These are phyloP conservation scores for Poterioochromonas sp. DNA, from an alignment of 352 stramenopile species.

Conservation along the genomic window DNA sequence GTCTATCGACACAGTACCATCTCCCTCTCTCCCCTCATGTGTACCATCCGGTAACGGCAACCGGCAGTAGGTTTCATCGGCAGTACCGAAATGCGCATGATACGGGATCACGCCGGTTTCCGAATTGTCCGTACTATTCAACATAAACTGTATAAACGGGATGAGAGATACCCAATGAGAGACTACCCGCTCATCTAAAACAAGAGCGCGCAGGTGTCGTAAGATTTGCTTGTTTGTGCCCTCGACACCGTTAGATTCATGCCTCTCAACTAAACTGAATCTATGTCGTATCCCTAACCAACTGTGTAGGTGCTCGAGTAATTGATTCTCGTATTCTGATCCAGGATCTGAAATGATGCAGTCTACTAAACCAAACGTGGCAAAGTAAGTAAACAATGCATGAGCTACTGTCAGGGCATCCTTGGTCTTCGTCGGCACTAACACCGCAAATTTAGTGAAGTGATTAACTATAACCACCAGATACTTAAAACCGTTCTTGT, in stretches of 20 bases:
- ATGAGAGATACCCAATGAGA: background rate
- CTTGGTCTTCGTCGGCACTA: background rate
- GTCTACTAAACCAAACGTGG: background rate
- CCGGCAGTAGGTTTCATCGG: background rate
- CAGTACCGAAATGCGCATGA: constrained; percentile 5
- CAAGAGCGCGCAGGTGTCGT: background rate
- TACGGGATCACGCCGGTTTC: background rate
- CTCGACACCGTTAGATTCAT: constrained; percentile 27
- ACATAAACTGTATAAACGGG: background rate
- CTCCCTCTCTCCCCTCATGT: background rate
- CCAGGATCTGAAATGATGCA: background rate
- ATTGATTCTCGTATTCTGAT: background rate
- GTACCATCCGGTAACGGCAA: background rate
- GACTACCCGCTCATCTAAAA: background rate
- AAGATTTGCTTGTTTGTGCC: constrained; percentile 23
- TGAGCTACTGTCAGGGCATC: background rate
- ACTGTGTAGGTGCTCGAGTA: background rate
- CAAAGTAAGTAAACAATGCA: constrained; percentile 3
- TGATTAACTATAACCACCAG: constrained; percentile 3
- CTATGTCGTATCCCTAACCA: background rate
- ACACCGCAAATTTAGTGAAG: background rate
- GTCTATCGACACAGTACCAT: too few relatives aligned
- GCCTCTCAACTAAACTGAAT: background rate
- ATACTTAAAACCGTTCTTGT: background rate
- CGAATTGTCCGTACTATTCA: background rate